These are phyloP conservation scores for Cladosporium sphaerospermum DNA, from an alignment of 2,329 filamentous ascomycete genomes.

Conservation along the genomic window DNA sequence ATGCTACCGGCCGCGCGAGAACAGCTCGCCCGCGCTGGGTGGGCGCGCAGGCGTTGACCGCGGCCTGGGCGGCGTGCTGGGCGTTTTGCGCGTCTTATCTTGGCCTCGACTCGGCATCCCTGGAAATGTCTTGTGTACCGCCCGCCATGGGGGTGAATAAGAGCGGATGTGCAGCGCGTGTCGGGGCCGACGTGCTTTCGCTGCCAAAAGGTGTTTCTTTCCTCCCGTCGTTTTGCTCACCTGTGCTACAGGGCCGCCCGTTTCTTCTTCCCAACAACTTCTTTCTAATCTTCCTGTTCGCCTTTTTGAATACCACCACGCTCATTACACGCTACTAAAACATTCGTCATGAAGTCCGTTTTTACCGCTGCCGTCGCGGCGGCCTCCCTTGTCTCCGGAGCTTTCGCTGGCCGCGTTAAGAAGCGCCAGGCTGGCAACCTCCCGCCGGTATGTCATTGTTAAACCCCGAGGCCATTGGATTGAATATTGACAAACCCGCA, in stretches of 20 bases:
- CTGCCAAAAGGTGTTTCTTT: constrained; percentile 1
- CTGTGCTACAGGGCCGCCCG: neutral
- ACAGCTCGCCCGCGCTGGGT: neutral
- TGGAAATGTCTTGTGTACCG: constrained; percentile 12
- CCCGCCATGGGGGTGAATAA: constrained; percentile 6
- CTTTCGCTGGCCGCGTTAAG: constrained; percentile 4
- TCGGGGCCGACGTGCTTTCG: too few relatives aligned
- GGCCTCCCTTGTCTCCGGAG: constrained; percentile 7
- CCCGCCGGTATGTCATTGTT: neutral
- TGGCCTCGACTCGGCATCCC: constrained; percentile 9
- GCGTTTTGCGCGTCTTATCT: constrained; percentile 7
- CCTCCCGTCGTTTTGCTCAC: constrained; percentile 6
- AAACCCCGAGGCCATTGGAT: neutral
- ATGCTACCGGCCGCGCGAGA: neutral
- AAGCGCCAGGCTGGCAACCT: constrained; percentile 11
- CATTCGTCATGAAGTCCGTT: constrained; percentile 10
- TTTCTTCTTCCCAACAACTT: constrained; percentile 1
- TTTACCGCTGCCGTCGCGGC: constrained; percentile 8
- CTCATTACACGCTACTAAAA: neutral
- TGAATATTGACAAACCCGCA: neutral
- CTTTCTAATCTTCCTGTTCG: constrained; percentile 5
- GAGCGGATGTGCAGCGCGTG: neutral
- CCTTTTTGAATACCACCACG: neutral
- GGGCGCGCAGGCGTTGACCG: neutral
- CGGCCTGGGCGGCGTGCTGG: neutral